Evolutionary conservation across 345 rosid genomes (phyloP).

Genomic region (Salix arbutifolia): DNA sequence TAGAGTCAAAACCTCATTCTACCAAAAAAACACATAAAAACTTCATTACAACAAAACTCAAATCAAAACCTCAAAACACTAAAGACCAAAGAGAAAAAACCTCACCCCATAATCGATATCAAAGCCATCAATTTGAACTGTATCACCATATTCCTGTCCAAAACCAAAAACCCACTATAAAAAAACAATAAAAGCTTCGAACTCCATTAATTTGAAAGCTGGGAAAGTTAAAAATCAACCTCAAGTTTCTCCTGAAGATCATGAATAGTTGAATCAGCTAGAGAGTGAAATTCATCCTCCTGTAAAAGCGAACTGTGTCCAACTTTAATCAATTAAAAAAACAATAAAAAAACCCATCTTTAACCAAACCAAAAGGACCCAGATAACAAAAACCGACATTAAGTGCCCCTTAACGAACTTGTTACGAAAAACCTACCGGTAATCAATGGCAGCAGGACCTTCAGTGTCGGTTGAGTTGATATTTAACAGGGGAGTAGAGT

Average conservation of each 20-base stretch:
- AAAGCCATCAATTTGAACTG: slow-evolving; percentile 70
- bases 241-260: slow-evolving; percentile 77
- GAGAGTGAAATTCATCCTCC: slow-evolving; percentile 81
- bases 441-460: slow-evolving; percentile 52
- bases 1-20: slow-evolving; percentile 88
- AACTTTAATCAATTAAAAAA: slow-evolving; percentile 19
- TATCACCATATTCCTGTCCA: slow-evolving; percentile 78
- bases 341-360: neutral
- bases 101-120: slow-evolving; percentile 93
- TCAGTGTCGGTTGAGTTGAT: slow-evolving; percentile 20
- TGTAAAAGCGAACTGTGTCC: slow-evolving; percentile 61
- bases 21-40: slow-evolving; percentile 15
- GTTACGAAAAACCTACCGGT: slow-evolving; percentile 28
- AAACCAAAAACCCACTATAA: neutral
- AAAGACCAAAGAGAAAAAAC: neutral
- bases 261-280: slow-evolving; percentile 69
- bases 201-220: too few relatives aligned
- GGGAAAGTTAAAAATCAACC: slow-evolving; percentile 27
- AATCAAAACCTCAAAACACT: neutral
- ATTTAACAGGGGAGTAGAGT: slow-evolving; percentile 29
- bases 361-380: neutral
- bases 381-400: neutral
- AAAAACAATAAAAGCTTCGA: neutral
- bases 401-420: too few relatives aligned
- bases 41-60: neutral